Conservation (phyloP, 805 yeast genomes). For the Myxozyma monticola region DNA sequence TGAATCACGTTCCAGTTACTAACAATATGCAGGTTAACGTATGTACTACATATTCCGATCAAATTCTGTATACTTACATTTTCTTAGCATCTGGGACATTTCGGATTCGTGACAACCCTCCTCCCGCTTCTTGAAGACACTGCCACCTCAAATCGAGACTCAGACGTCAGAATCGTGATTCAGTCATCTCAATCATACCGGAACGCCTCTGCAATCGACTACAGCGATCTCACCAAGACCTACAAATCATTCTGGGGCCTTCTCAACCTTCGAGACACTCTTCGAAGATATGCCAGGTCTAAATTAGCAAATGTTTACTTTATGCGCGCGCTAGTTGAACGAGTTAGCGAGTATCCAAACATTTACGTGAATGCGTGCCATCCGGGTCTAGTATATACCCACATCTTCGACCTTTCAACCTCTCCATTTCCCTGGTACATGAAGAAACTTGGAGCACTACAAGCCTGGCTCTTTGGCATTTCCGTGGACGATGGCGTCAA, state of each 20-base stretch:
- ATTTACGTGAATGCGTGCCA: constrained; percentile 28
- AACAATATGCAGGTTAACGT: no score
- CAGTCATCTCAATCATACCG: constrained; percentile 16
- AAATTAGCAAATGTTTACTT: constrained; percentile 27
- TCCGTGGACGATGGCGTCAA: constrained; percentile 26
- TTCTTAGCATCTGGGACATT: constrained; percentile 28
- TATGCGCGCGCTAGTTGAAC: constrained; percentile 12
- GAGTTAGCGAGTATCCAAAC: constrained; percentile 7
- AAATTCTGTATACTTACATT: no score
- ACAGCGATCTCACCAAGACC: constrained; percentile 7
- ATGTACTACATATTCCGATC: no score
- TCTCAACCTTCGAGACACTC: constrained; percentile 12
- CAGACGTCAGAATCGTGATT: constrained; percentile 22
- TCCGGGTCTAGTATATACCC: constrained; percentile 26
- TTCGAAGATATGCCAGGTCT: constrained; percentile 24
- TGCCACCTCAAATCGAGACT: constrained; percentile 12
- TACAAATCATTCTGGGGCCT: constrained; percentile 3
- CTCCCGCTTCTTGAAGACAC: constrained; percentile 22
- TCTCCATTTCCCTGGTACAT: constrained; percentile 22
- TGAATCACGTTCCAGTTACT: no score
- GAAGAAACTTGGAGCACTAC: constrained; percentile 8
- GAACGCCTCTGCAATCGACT: constrained; percentile 13
- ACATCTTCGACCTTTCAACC: constrained; percentile 15
- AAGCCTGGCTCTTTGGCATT: constrained; percentile 16
- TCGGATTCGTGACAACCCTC: constrained; percentile 26